These are phyloP conservation scores for Sporothrix inflata DNA, from an alignment of 2,329 filamentous ascomycete genomes.

Conservation along the genomic window DNA sequence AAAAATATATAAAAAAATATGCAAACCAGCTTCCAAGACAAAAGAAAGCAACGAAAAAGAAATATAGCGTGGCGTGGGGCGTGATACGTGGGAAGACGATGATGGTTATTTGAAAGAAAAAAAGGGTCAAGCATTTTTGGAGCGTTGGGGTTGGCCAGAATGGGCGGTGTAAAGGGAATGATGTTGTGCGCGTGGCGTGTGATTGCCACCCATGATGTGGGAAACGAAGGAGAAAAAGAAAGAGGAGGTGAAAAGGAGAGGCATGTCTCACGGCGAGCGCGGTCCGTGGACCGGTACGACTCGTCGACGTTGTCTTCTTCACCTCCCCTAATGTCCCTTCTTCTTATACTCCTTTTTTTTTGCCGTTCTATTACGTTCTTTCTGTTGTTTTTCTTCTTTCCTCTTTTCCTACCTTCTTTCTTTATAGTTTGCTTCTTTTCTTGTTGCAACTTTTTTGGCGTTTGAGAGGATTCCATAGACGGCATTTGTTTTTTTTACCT, in stretches of 20 bases:
- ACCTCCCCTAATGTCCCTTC: no score
- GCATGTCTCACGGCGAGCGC: not conserved
- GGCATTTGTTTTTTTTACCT: slow-evolving; percentile 24
- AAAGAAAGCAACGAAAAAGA: not conserved
- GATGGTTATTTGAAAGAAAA: not conserved
- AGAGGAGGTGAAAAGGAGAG: not conserved
- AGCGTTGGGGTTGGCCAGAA: slow-evolving; percentile 10
- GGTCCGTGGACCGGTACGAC: not conserved
- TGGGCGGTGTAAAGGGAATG: slow-evolving; percentile 5
- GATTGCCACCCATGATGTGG: not conserved
- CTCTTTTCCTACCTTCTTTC: not conserved
- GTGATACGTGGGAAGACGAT: not conserved
- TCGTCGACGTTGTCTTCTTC: not conserved
- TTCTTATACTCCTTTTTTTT: not conserved
- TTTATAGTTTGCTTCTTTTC: slow-evolving; percentile 21
- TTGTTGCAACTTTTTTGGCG: slow-evolving; percentile 30
- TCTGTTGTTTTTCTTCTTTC: not conserved
- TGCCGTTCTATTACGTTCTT: slow-evolving; percentile 21
- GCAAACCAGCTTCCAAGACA: not conserved
- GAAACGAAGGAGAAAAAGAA: not conserved
- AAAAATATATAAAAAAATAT: not conserved
- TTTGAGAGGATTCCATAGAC: slow-evolving; percentile 36
- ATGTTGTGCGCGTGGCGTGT: not conserved
- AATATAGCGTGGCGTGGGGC: not conserved
- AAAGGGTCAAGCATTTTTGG: slow-evolving; percentile 8